Evolutionary conservation across 2,329 filamentous ascomycete species (phyloP), one percentile per base, ranked within the genome.

Genomic region (Ophiocordyceps unilateralis): DNA sequence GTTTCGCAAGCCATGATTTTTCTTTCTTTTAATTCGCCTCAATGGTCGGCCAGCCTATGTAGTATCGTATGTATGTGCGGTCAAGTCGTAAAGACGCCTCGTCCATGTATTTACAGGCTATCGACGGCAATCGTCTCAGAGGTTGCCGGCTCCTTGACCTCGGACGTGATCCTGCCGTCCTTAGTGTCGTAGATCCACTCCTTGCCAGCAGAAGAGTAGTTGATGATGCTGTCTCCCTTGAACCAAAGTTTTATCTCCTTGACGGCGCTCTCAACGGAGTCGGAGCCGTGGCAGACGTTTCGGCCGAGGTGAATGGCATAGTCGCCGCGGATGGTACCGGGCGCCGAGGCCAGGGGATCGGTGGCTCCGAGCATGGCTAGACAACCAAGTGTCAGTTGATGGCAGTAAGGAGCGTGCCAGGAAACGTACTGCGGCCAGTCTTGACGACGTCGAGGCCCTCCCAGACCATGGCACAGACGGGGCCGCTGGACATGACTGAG

Each of bases 211-310:
- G 83, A 73, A 55, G 73, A 72, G 77, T 91, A 89, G 78, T 83
- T 96, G 69, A 63, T 74, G 68, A 86, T 68, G 68, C 96, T 91
- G 55, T 78, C 79, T 55, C 83, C 72, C 69, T 83, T 80, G 83
- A 98, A 98, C 91, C 91, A 98, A 64, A 96, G 81, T 60, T 81
- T 82, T 64, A 98, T 98, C 77, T 98, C 91, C 84, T 96, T 95
- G 83, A 96, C 78, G 70, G 91, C 91, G 74, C 78, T 94, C 80
- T 98, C 91, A 69, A 98, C 89, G 64, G 76, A 80, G 78, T 98
- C 91, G 68, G 87, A 95, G 65, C 91, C 91, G 81, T 98, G 91
- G 84, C 89, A 96, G 72, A 96, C 87, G 76, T 98, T 98, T 68
- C 89, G 86, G 71, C 91, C 91, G 63, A 67, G 63, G 47, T 69